Evolutionary conservation across 2,329 filamentous ascomycete species (phyloP).

Genomic region (Venturia aucupariae): DNA sequence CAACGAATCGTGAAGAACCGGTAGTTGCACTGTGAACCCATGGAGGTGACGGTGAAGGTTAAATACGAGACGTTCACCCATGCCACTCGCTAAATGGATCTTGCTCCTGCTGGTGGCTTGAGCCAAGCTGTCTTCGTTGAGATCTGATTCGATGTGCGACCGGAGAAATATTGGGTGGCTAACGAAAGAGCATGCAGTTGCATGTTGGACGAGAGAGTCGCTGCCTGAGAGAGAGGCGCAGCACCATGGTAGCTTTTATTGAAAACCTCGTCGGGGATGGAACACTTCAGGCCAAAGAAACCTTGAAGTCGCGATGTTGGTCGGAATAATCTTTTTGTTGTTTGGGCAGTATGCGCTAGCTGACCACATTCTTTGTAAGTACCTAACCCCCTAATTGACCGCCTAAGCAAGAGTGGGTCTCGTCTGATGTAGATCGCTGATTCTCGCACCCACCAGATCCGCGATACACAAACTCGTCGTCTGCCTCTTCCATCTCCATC

Average conservation of each 20-base stretch:
- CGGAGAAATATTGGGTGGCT: not conserved
- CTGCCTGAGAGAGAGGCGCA: not conserved
- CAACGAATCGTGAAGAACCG: too few species aligned
- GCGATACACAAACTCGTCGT: not conserved
- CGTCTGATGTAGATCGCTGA: not conserved
- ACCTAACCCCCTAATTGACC: not conserved
- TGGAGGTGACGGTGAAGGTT: not conserved
- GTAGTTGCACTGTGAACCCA: too few species aligned
- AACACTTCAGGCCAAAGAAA: not conserved
- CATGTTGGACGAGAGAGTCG: not conserved
- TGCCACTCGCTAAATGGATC: not conserved
- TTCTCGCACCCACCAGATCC: not conserved
- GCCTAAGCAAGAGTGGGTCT: not conserved
- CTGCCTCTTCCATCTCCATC: not conserved
- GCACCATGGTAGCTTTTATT: not conserved
- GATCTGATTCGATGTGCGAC: not conserved
- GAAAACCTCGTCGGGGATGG: not conserved
- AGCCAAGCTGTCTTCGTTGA: not conserved
- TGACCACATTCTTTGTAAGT: not conserved
- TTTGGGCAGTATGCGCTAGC: not conserved
- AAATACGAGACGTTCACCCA: not conserved
- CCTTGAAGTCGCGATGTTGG: not conserved
- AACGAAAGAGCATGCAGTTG: not conserved
- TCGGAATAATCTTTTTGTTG: not conserved
- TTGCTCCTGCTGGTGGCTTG: not conserved